Evolutionary conservation across 148 eudicot genomes (phyloP), one percentile per base, ranked within the genome.

Genomic region (Drosera capensis): DNA sequence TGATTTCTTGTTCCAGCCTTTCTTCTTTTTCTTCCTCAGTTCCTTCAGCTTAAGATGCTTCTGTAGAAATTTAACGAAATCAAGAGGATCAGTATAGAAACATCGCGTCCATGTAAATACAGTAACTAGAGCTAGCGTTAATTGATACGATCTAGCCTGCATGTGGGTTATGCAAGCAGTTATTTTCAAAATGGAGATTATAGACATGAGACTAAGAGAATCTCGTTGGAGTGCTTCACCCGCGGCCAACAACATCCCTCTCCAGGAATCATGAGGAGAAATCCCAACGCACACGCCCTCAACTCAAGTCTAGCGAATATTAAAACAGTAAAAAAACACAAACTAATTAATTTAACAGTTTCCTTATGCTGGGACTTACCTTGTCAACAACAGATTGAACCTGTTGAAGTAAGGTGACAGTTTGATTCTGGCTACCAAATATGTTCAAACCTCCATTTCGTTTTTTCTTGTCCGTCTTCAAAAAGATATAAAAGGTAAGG

Each of bases 381-480:
- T 85, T 85, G 34, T 85, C 93, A 7, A 74, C 76, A 31, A 71
- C 60, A 37, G 76, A 76, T 45, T 78, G 85, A 72, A 84, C 71
- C 57, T 78, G 95, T 46, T 84, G 99, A 55, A 80, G 68, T 25
- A 92, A 84, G 12, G 82, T 75, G 43, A 69, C 60, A 61, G 68
- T 53, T 53, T 73, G 95, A 58, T 74, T 78, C 62, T 84, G 87
- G 48, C 78, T 72, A 46, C 81, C 82, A 65, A 80, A 80, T 29
- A 68, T 54, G 60, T 71, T 71, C 43, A 73, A 78, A 25, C 69
- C 79, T 25, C 75, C 75, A 35, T 58, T 58, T 25, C 67, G 34
- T 64, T 75, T 90, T 48, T 75, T 84, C 85, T 90, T 84, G 71
- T 90, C 99, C 69, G 31, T 64, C 72, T 78, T 81, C 63, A 81